Conservation (phyloP, 768 basidiomycete genomes). For the Russula lepida region DNA sequence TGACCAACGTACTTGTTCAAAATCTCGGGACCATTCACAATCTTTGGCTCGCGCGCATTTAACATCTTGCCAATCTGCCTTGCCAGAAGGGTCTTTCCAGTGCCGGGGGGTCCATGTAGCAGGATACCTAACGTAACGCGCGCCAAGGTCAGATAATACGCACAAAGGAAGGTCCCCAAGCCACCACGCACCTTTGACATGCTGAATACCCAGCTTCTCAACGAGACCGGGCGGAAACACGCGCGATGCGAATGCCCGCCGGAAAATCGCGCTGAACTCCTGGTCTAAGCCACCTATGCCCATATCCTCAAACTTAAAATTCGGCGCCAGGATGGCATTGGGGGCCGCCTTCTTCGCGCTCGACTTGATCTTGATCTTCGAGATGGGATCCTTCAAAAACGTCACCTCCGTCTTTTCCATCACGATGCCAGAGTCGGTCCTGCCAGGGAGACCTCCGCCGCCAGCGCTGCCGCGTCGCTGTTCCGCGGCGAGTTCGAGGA, state of each 20-base stretch:
- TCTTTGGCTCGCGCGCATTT: constrained; percentile 94
- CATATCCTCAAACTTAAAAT: constrained; percentile 99
- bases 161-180: background rate
- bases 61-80: constrained; percentile 99
- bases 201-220: constrained; percentile 95
- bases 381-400: constrained; percentile 75
- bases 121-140: constrained; percentile 58
- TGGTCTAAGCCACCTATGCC: constrained; percentile 95
- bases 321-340: constrained; percentile 92
- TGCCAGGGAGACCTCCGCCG: background rate
- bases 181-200: constrained; percentile 77
- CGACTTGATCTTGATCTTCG: constrained; percentile 82
- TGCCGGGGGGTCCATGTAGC: constrained; percentile 93
- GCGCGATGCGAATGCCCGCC: constrained; percentile 94
- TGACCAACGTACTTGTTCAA: constrained; percentile 96
- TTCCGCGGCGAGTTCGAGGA: constrained; percentile 54
- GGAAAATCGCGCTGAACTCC: constrained; percentile 95
- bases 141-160: background rate
- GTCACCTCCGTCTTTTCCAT: constrained; percentile 92
- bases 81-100: constrained; percentile 96
- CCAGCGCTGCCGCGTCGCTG: constrained; percentile 39
- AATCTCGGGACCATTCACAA: constrained; percentile 97
- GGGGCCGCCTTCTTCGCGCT: constrained; percentile 88
- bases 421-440: constrained; percentile 54
- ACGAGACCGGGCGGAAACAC: constrained; percentile 97